These are phyloP conservation scores for Gracilaria vermiculophylla DNA, from an alignment of 23 red algal genomes.

Conservation along the genomic window DNA sequence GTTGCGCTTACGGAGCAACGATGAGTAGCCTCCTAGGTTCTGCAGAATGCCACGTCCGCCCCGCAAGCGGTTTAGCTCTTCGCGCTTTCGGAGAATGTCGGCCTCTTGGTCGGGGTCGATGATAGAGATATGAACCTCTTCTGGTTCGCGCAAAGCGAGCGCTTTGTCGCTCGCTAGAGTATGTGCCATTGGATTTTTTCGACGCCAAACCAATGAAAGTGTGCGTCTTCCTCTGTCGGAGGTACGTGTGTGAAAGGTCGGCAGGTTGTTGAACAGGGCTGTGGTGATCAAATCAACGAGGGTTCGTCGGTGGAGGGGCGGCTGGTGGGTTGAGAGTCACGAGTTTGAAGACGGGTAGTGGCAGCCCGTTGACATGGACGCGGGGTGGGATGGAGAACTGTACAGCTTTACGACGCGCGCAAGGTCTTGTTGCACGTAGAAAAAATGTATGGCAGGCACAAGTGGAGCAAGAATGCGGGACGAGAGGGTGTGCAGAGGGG, in stretches of 20 bases:
- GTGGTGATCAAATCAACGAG: not conserved
- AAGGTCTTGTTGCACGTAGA: not conserved
- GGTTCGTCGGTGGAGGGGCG: not conserved
- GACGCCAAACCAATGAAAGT: not conserved
- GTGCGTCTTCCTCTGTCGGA: constrained; percentile 9
- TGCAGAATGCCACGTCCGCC: not conserved
- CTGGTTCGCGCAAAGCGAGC: constrained; percentile 22
- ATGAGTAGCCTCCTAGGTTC: not conserved
- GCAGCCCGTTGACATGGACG: not conserved
- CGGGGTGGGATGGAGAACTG: not conserved
- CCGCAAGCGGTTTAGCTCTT: not conserved
- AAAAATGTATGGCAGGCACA: not conserved
- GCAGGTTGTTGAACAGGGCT: not conserved
- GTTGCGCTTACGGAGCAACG: constrained; percentile 13
- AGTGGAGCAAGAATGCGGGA: not conserved
- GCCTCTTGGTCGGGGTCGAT: constrained; percentile 65
- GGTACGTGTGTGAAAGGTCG: not conserved
- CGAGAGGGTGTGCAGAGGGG: not conserved
- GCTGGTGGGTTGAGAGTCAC: not conserved
- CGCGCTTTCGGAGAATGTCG: constrained; percentile 18
- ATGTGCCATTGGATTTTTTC: constrained; percentile 26
- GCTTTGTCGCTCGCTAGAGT: constrained; percentile 47
- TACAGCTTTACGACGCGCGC: not conserved
- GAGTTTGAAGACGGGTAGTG: not conserved
- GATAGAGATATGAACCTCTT: constrained; percentile 38